Evolutionary conservation across 31 red algal species (phyloP), one percentile per base, ranked within the genome.

Genomic region (Endocladia muricata): DNA sequence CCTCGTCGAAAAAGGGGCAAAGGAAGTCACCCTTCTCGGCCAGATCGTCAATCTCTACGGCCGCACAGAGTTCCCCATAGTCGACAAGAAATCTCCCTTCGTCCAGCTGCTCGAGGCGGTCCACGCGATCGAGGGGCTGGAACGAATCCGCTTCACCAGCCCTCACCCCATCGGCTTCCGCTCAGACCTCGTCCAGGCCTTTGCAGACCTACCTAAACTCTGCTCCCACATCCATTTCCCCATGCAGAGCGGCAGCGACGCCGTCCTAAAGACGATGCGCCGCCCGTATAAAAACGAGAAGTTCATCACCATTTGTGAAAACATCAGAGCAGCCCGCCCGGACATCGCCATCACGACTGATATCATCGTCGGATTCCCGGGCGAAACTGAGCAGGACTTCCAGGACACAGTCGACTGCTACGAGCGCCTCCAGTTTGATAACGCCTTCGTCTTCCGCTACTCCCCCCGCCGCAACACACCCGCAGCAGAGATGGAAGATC

Each of bases 11-110:
- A 32, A 41, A 30, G 91, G 91, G 5, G 48, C 47, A 25, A 81
- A 48, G 22, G 91, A 94, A 70, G 78, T 94, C 25, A 74, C 59
- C 22, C 80, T 94, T 0, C 39, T 94, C 15, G 91, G 91, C 1
- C 91, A 94, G 41, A 94, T 81, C 34, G 88, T 94, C 43, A 94
- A 94, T 51, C 42, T 58, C 21, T 94, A 94, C 55, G 37, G 68
- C 36, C n/a, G n/a, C n/a, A n/a, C n/a, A n/a, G n/a, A n/a, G n/a
- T 9, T 22, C 30, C 33, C 44, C 13, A 44, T 37, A 5, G 25
- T 26, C 31, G 51, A 56, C 44, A 37, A 31, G 23, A 47, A 35
- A 37, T 54, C 55, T 5, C 21, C 21, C 43, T 43, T 77, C 9
- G 86, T 80, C 6, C 51, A 94, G 4, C 69, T 94, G 3, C 4